Conservation (phyloP, 202 grass and related monocot genomes). For the Schoenoplectus tabernaemontani region DNA sequence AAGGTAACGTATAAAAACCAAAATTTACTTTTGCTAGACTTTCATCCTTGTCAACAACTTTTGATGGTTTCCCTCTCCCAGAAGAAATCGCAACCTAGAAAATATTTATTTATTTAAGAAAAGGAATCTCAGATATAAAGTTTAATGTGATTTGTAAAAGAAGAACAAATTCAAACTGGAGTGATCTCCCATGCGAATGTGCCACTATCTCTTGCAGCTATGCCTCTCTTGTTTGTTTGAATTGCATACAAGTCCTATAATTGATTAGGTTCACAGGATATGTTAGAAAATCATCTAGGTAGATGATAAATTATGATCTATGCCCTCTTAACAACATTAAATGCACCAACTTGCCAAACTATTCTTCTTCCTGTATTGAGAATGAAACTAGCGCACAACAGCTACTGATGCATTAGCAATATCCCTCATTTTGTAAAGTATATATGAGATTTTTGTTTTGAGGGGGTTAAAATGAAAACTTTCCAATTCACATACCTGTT, state of each 20-base stretch:
- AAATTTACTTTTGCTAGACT: conserved; percentile 71
- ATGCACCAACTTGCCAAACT: not conserved
- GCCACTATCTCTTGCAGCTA: conserved; percentile 59
- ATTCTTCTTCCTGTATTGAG: not conserved
- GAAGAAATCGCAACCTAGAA: conserved; percentile 68
- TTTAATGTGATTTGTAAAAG: conserved; percentile 9
- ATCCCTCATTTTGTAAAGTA: not conserved
- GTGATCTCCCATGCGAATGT: conserved; percentile 80
- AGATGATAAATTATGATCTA: not conserved
- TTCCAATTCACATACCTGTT: conserved; percentile 43
- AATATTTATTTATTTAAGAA: conserved; percentile 11
- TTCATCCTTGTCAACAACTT: conserved; percentile 78
- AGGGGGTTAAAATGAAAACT: not conserved
- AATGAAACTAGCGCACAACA: not conserved
- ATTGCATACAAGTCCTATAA: conserved; percentile 82
- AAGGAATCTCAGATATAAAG: not conserved
- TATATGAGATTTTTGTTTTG: not conserved
- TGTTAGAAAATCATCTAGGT: not conserved
- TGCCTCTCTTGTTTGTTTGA: conserved; percentile 67
- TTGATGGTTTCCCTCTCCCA: conserved; percentile 62
- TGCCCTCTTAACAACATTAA: not conserved
- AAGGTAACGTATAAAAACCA: not conserved
- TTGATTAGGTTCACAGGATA: not conserved
- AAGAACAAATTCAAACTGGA: conserved; percentile 41
- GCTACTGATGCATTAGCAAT: not conserved